A percentile compares a stretch with the other conserved stretches of the same genome.
Evolutionary conservation across 352 stramenopile genomes (phyloP).

Genomic region (Globisporangium perplexum): DNA sequence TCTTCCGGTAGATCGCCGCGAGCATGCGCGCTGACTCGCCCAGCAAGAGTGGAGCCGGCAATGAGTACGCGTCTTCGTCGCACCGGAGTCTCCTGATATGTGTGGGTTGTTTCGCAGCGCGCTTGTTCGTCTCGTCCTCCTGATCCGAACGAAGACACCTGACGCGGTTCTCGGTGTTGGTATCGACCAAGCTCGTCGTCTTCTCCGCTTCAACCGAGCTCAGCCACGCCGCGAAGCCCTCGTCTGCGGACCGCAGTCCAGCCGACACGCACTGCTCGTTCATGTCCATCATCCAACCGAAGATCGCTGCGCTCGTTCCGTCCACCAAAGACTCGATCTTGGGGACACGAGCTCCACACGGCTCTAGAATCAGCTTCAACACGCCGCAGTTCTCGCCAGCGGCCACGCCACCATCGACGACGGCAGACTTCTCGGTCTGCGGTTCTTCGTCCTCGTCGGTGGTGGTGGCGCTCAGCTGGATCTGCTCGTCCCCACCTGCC

Average conservation of each 20-base stretch:
- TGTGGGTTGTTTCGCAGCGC: neutral
- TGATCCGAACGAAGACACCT: neutral
- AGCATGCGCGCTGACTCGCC: constrained; percentile 1
- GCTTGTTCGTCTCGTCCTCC: neutral
- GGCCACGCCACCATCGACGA: no score
- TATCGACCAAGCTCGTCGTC: neutral
- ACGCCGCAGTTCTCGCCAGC: neutral
- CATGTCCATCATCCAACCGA: neutral
- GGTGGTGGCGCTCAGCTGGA: no score
- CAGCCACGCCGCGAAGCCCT: neutral
- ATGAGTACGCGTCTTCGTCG: neutral
- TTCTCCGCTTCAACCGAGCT: neutral
- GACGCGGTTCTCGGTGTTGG: neutral
- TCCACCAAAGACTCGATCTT: neutral
- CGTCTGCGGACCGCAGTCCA: neutral
- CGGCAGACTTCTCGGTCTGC: neutral
- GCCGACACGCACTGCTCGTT: neutral
- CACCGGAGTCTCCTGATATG: constrained; percentile 3
- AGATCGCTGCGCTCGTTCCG: neutral
- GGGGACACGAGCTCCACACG: neutral
- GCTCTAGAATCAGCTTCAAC: neutral
- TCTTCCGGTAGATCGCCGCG: constrained; percentile 6
- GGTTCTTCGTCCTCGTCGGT: neutral
- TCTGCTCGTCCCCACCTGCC: neutral
- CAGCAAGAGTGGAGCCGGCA: neutral